Base-by-base conservation (phyloP, 2,329 filamentous ascomycete genomes). In the Ophiosphaerella korrae region DNA sequence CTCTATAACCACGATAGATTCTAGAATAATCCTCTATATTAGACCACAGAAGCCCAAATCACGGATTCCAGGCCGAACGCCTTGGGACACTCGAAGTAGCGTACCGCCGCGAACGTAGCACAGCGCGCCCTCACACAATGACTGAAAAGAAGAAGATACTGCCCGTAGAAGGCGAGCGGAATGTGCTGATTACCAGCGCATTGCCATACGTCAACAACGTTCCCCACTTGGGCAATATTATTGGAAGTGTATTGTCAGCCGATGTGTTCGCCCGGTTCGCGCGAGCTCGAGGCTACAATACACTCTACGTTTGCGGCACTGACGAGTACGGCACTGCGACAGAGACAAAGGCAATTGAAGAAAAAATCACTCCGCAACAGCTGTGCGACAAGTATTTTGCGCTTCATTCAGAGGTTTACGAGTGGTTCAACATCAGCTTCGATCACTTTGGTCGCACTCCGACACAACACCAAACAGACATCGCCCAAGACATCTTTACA, bases 281-380 rank as follows among this genome's bases (percentile, higher is more conserved):
- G 77, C 90, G 90, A 74, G 87, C 89, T 37, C 84, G 90, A 66
- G 89, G 88, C 48, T 83, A 88, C 68, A 89, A 86, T 60, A 95
- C 91, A 1, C 82, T 96, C 43, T 96, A 86, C 74, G 82, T 96
- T 62, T 96, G 92, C 75, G 92, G 92, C 50, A 90, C 87, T 44
- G 93, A 97, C 78, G 90, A 97, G 77, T 97, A 97, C 74, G 93
- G 93, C 50, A 97, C 93, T 11, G 92, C 93, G 18, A 96, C 92
- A 29, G 93, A 97, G 77, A 96, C 93, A 23, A 96, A 96, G 78
- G 93, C 93, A 4, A 84, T 97, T 35, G 91, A 96, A 73, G 91
- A 94, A 72, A 88, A 88, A 12, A 80, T 92, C 57, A 91, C 88
- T 11, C 92, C 93, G 18, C 82, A 89, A 66, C 84, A 92, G 70